Percentiles rank a stretch among this genome's conserved stretches.
phyloP scores from a whole-genome alignment of 2,329 filamentous ascomycete genomes.

The Colletotrichum chrysophilum region DNA sequence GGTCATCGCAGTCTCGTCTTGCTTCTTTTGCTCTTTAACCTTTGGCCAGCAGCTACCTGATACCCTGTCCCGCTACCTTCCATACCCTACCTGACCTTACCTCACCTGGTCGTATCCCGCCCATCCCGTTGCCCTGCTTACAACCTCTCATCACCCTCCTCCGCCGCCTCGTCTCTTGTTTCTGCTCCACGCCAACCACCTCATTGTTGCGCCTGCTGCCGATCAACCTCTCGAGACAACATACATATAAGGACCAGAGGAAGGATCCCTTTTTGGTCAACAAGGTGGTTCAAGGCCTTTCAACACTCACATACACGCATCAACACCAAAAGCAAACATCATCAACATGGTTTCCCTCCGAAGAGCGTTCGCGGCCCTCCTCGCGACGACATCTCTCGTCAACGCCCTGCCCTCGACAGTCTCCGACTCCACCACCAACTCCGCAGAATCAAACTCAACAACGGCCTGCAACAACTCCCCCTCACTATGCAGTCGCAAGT shows the following conservation, averaged over 20 bases:
- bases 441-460: conserved; percentile 29
- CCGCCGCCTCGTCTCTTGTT: conserved; percentile 4
- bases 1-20: conserved; percentile 1
- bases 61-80: background rate
- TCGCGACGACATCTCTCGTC: conserved; percentile 25
- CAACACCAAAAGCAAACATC: background rate
- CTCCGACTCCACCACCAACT: conserved; percentile 7
- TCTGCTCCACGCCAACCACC: conserved; percentile 3
- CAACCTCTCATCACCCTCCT: background rate
- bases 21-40: background rate
- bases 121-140: conserved; percentile 1
- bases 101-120: conserved; percentile 1
- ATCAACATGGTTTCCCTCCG: conserved; percentile 31
- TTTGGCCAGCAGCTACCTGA: background rate
- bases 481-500: conserved; percentile 70
- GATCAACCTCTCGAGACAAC: background rate
- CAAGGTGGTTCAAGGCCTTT: background rate
- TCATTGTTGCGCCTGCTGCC: background rate
- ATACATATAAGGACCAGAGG: background rate
- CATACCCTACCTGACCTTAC: background rate
- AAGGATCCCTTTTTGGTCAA: background rate
- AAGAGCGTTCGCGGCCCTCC: conserved; percentile 27
- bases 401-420: conserved; percentile 14
- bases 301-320: background rate
- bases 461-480: conserved; percentile 83